Evolutionary conservation across 2,329 filamentous ascomycete species (phyloP).

Genomic region (Ramichloridium luteum): DNA sequence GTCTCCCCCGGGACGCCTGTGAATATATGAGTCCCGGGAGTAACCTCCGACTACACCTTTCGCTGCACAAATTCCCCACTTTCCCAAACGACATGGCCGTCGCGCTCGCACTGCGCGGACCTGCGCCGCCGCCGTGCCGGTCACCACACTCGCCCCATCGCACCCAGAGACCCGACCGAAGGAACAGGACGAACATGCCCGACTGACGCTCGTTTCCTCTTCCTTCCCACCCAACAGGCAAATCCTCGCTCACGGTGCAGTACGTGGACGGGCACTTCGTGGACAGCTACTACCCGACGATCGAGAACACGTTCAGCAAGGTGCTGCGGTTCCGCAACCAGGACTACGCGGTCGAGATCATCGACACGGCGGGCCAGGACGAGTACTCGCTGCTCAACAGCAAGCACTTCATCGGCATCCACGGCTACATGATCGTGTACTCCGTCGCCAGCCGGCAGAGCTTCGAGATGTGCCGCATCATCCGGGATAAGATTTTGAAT

Average conservation of each 20-base stretch:
- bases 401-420: slow-evolving; percentile 97
- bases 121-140: slow-evolving; percentile 1
- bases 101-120: slow-evolving; percentile 2
- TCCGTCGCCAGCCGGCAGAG: slow-evolving; percentile 89
- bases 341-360: slow-evolving; percentile 91
- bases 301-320: slow-evolving; percentile 97
- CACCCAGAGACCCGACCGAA: too few species aligned
- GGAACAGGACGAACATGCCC: background rate
- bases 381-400: slow-evolving; percentile 98
- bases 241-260: slow-evolving; percentile 92
- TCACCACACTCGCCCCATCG: background rate
- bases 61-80: background rate
- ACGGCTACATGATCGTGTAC: slow-evolving; percentile 97
- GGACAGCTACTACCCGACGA: slow-evolving; percentile 97
- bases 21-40: too few species aligned
- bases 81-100: too few species aligned
- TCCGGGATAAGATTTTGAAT: slow-evolving; percentile 93
- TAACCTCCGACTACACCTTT: too few species aligned
- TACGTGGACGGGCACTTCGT: slow-evolving; percentile 98
- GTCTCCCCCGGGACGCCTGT: too few species aligned
- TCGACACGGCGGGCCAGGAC: slow-evolving; percentile 93
- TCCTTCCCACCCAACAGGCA: slow-evolving; percentile 51
- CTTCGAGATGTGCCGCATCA: slow-evolving; percentile 95
- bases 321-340: slow-evolving; percentile 86
- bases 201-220: background rate